Percentiles rank a stretch among this genome's conserved stretches.
phyloP scores from a whole-genome alignment of 2,329 filamentous ascomycete species.

The Phaeophleospora eucalypticola region DNA sequence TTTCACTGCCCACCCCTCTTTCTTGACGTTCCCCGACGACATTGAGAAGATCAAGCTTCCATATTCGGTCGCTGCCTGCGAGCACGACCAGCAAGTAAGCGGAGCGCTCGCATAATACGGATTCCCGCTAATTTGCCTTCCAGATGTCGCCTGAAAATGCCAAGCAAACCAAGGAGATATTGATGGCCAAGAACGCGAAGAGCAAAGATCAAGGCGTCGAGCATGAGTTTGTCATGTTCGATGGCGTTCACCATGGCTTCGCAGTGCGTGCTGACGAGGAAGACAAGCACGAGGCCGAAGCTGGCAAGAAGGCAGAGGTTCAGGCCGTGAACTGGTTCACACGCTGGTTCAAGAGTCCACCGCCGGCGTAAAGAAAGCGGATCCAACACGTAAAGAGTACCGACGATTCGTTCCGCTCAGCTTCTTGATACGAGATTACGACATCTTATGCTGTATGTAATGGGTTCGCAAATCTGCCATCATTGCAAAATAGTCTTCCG shows the following conservation, averaged over 20 bases:
- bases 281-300: conserved; percentile 30
- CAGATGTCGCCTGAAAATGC: conserved; percentile 31
- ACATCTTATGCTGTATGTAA: conserved; percentile 24
- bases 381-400: no score
- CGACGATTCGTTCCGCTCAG: no score
- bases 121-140: background rate
- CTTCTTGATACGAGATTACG: no score
- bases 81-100: conserved; percentile 22
- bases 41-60: conserved; percentile 34
- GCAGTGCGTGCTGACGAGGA: conserved; percentile 33
- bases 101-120: background rate
- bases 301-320: conserved; percentile 35
- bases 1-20: conserved; percentile 36
- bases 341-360: conserved; percentile 30
- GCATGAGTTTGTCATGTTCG: conserved; percentile 37
- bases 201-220: conserved; percentile 31
- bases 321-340: conserved; percentile 38
- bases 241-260: conserved; percentile 36
- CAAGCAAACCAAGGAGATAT: conserved; percentile 31
- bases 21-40: conserved; percentile 32
- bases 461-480: conserved; percentile 18
- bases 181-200: conserved; percentile 34
- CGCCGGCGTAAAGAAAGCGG: conserved; percentile 1
- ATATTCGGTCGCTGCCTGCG: conserved; percentile 33
- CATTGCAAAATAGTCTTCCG: conserved; percentile 18